Evolutionary conservation across 1,139 yeast genomes (phyloP), one percentile per base, ranked within the genome.

Genomic region (Debaryomyces sp.): DNA sequence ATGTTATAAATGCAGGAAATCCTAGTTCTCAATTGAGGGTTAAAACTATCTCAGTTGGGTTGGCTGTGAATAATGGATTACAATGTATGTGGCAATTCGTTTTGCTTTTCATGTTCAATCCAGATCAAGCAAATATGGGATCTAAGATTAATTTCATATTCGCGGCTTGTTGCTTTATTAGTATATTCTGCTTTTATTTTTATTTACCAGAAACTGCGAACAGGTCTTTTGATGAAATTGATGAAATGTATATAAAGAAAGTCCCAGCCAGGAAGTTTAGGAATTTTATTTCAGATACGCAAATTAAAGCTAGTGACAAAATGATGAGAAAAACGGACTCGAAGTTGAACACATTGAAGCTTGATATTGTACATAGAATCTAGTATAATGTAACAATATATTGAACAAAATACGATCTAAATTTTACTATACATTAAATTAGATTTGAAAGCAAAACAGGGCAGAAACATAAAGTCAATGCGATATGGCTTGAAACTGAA

Each of bases 191-290:
- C 1, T 29, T 23, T 10, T 47, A 34, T 61, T 64, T 66, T 59
- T 65, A 50, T 60, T 63, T 64, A 62, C 69, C 71, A 34, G 71
- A 66, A 50, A 64, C 69, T 12, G 67, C 68, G 9, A 66, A 68
- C 18, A 62, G 70, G 58, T 50, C 64, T 7, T 64, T 64, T 63
- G 71, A 66, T 54, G 71, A 66, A 55, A 63, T 66, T 41, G 69
- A 64, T 23, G 44, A 41, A 23, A 41, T 41, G 44, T 41, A 21
- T 33, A 10, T 21, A 2, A 24, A 32, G 4, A 41, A 41, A 3
- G 7, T 41, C 9, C 44, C 44, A 4, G 39, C 44, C 9, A 13
- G 38, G 9, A 22, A 32, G 8, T 41, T 41, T 23, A 41, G 34
- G 15, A 23, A 22, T 41, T 24, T 24, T 24, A 9, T 24, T 24